phyloP scores from a whole-genome alignment of 345 rosid genomes.

The Citrus unshiu region DNA sequence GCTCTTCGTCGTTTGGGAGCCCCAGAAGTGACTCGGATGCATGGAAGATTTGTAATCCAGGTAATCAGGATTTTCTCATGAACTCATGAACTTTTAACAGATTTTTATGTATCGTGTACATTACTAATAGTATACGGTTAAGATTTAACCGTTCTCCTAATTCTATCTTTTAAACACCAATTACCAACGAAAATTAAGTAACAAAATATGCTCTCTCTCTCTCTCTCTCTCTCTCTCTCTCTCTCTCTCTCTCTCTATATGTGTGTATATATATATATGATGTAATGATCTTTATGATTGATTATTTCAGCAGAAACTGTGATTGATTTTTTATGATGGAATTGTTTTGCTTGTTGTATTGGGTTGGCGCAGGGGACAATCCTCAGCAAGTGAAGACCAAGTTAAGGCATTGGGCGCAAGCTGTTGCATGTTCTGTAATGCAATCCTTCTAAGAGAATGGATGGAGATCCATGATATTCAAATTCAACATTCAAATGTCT shows the following conservation, averaged over 20 bases:
- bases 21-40: slow-evolving; percentile 55
- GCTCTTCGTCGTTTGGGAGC: slow-evolving; percentile 70
- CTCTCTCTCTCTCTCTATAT: no score
- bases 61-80: slow-evolving; percentile 23
- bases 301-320: no score
- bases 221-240: no score
- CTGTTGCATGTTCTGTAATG: slow-evolving; percentile 84
- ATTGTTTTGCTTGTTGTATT: neutral
- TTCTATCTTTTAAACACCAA: neutral
- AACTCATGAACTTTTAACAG: no score
- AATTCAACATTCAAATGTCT: neutral
- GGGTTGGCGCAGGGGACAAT: slow-evolving; percentile 51
- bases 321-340: neutral
- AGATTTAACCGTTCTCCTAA: neutral
- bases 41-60: slow-evolving; percentile 74
- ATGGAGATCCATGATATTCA: neutral
- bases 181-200: neutral
- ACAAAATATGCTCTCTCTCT: no score
- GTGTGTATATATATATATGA: no score
- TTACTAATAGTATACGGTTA: no score
- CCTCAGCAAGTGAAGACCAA: slow-evolving; percentile 76
- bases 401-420: slow-evolving; percentile 97
- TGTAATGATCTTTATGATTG: no score
- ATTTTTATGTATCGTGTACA: no score
- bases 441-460: slow-evolving; percentile 18